These are phyloP conservation scores for Magnusiomyces paraingens DNA, from an alignment of 1,139 yeast species.

Conservation along the genomic window DNA sequence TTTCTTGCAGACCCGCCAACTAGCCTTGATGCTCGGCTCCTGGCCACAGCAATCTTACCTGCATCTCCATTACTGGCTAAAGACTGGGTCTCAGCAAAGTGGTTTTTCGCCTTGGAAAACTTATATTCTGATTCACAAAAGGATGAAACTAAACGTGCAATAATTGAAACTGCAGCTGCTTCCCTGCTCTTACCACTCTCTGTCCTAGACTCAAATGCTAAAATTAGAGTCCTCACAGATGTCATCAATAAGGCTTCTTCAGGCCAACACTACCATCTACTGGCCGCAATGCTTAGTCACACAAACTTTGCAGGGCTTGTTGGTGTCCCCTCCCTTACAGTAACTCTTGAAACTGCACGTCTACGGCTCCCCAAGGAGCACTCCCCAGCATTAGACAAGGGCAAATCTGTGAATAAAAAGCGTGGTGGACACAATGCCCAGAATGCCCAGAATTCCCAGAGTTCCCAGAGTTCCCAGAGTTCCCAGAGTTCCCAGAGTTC, in stretches of 20 bases:
- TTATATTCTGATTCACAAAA: slow-evolving; percentile 1
- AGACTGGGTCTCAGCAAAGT: slow-evolving; percentile 15
- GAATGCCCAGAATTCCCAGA: not conserved
- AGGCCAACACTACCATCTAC: slow-evolving; percentile 10
- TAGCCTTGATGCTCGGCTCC: not conserved
- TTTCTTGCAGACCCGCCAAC: slow-evolving; percentile 5
- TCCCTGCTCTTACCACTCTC: slow-evolving; percentile 12
- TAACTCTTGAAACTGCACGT: slow-evolving; percentile 20
- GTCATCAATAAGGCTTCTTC: slow-evolving; percentile 13
- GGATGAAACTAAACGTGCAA: not conserved
- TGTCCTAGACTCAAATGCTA: slow-evolving; percentile 13
- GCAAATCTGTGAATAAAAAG: not conserved
- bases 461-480: too few species aligned
- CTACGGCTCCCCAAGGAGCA: slow-evolving; percentile 16
- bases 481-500: too few species aligned
- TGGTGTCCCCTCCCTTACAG: slow-evolving; percentile 15
- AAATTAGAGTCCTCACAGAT: slow-evolving; percentile 10
- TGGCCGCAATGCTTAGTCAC: slow-evolving; percentile 14
- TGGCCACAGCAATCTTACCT: slow-evolving; percentile 1
- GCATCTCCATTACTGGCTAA: slow-evolving; percentile 12
- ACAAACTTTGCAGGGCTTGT: slow-evolving; percentile 12
- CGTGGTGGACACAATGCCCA: slow-evolving; percentile 2
- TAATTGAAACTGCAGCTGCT: slow-evolving; percentile 7
- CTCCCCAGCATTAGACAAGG: slow-evolving; percentile 4
- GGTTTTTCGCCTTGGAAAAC: slow-evolving; percentile 11